Evolutionary conservation across 306 rosid species (phyloP).

Genomic region (Bauhinia variegata): DNA sequence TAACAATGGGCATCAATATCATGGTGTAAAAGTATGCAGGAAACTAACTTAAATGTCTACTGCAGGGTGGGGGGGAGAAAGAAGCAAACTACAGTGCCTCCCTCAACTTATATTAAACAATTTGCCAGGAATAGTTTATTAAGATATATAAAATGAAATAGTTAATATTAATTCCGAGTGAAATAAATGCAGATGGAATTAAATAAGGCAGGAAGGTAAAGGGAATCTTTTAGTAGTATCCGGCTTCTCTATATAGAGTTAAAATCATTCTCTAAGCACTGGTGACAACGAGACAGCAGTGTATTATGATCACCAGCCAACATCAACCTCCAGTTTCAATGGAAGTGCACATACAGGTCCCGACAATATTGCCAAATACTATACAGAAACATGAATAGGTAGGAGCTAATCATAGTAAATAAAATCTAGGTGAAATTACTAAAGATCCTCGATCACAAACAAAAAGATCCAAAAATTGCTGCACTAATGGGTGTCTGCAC

Average conservation of each 20-base stretch:
- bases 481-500: too few species aligned
- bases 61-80: neutral
- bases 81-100: conserved; percentile 10
- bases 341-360: neutral
- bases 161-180: too few species aligned
- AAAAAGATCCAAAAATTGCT: too few species aligned
- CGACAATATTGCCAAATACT: too few species aligned
- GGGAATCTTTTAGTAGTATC: neutral
- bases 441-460: too few species aligned
- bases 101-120: neutral
- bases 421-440: too few species aligned
- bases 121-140: too few species aligned
- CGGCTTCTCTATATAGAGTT: neutral
- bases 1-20: neutral
- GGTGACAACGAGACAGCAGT: neutral
- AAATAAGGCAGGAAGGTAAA: neutral
- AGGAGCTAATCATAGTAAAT: too few species aligned
- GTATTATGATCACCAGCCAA: neutral
- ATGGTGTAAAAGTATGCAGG: neutral
- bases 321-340: neutral
- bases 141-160: too few species aligned
- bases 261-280: neutral
- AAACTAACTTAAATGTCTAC: conserved; percentile 1
- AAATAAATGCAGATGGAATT: neutral
- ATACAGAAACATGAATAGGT: too few species aligned